Base-by-base conservation (phyloP, 1,284 basidiomycete genomes). In the Xerocomus minutiporus region DNA sequence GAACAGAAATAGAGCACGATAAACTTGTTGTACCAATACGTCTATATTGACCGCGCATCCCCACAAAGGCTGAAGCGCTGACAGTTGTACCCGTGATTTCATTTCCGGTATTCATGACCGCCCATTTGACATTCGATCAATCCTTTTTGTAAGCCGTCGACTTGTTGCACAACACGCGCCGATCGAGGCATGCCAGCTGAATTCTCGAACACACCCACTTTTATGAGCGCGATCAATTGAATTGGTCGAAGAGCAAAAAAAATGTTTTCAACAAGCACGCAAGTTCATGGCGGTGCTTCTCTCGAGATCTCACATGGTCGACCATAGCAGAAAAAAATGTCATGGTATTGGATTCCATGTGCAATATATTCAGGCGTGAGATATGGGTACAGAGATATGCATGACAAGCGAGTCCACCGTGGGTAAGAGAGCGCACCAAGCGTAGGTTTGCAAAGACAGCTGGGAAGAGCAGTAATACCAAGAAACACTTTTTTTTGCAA, bases 21-120 rank as follows among this genome's bases (percentile, higher is more conserved):
- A 41, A 40, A 34, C 38, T 35, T 51, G 48, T 63, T 61, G 57
- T 65, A 62, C 20, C n/a, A 23, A 29, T 17, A 53, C 8, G 40
- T 31, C 25, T 17, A n/a, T 8, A 40, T 53, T 34, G 11, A 29
- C 56, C 51, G 32, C 29, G 25, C 41, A 49, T 42, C 42, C 51
- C 46, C 59, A n/a, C 28, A 26, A 20, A 20, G 20, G 20, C 20
- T 20, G 20, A 20, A 20, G 20, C 20, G 2, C 20, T 20, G 20
- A 20, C 20, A 34, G 31, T 32, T 11, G 31, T 28, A 5, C 13
- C 13, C 5, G 34, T n/a, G 34, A 35, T 35, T 20, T 39, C 38
- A 39, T 39, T 41, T 8, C 4, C 7, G 5, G 20, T 5, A 1
- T 32, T 45, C 43, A 45, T 34, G 31, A 13, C 43, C 43, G 31